phyloP scores from a whole-genome alignment of 257 asterid genomes.

The Solanum piurae region DNA sequence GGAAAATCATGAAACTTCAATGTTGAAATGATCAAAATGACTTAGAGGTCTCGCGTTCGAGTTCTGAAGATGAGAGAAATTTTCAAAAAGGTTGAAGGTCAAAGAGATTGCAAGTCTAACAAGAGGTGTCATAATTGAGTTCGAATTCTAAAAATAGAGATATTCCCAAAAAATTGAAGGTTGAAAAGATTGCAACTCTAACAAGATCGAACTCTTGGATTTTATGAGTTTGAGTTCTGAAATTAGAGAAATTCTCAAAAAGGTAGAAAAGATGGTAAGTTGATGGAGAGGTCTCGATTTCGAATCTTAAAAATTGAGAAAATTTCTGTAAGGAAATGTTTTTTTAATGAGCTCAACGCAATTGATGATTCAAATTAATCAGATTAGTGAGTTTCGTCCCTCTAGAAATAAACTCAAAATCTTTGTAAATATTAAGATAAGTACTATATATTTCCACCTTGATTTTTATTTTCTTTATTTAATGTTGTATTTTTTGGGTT shows the following conservation, averaged over 20 bases:
- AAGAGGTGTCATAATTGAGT: not conserved
- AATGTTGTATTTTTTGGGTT: not conserved
- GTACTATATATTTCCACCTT: not conserved
- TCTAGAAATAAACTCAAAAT: not conserved
- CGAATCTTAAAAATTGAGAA: not conserved
- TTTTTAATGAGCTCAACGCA: not conserved
- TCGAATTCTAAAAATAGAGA: not conserved
- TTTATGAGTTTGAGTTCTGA: not conserved
- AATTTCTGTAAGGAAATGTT: not conserved
- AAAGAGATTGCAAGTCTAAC: not conserved
- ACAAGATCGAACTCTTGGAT: not conserved
- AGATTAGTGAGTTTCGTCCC: not conserved
- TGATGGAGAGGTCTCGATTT: not conserved
- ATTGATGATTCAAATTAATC: not conserved
- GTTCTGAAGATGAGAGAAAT: not conserved
- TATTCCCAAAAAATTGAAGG: not conserved
- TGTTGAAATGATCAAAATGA: not conserved
- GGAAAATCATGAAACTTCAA: conserved; percentile 8
- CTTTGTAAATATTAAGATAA: not conserved
- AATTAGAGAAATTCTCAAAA: not conserved
- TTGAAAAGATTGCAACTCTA: not conserved
- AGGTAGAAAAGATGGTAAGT: not conserved
- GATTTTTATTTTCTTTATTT: not conserved
- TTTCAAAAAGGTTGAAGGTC: not conserved
- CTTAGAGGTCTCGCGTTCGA: not conserved